Percentiles rank a stretch among this genome's conserved stretches.
Conservation (phyloP, 2,329 filamentous ascomycete genomes). For the Geosmithia putterillii region DNA sequence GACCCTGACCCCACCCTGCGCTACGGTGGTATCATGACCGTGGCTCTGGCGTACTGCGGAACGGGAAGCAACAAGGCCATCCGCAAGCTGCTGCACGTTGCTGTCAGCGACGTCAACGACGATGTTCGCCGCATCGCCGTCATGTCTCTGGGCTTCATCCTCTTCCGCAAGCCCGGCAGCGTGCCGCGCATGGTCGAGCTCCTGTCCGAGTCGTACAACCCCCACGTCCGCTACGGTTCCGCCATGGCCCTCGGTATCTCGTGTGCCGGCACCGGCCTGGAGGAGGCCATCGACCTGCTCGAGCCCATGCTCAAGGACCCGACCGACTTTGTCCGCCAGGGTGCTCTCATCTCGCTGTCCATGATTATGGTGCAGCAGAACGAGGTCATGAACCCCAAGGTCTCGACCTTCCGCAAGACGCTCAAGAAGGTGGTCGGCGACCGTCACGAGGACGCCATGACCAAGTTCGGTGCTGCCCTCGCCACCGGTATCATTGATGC, state of each 20-base stretch:
- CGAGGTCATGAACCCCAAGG: conserved; percentile 96
- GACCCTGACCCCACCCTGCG: conserved; percentile 88
- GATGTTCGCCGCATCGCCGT: conserved; percentile 93
- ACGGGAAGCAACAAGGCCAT: conserved; percentile 98
- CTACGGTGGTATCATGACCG: conserved; percentile 98
- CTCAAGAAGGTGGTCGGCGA: conserved; percentile 90
- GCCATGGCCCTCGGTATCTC: conserved; percentile 98
- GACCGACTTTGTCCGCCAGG: conserved; percentile 94
- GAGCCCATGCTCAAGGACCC: conserved; percentile 99
- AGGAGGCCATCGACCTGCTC: conserved; percentile 90
- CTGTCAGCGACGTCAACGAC: conserved; percentile 95
- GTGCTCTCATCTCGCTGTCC: conserved; percentile 81
- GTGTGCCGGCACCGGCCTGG: conserved; percentile 87
- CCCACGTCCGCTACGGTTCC: conserved; percentile 92
- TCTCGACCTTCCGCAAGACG: conserved; percentile 78
- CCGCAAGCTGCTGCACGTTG: conserved; percentile 85
- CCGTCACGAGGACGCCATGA: conserved; percentile 97
- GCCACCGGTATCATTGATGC: conserved; percentile 96
- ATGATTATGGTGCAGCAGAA: conserved; percentile 99
- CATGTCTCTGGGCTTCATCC: conserved; percentile 94
- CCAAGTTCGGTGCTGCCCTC: conserved; percentile 91
- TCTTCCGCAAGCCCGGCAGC: conserved; percentile 94
- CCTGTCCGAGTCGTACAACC: conserved; percentile 96
- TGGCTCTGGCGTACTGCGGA: conserved; percentile 92
- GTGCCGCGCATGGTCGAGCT: conserved; percentile 98